Conservation (phyloP, 2,329 filamentous ascomycete genomes). For the Nakataea oryzae region DNA sequence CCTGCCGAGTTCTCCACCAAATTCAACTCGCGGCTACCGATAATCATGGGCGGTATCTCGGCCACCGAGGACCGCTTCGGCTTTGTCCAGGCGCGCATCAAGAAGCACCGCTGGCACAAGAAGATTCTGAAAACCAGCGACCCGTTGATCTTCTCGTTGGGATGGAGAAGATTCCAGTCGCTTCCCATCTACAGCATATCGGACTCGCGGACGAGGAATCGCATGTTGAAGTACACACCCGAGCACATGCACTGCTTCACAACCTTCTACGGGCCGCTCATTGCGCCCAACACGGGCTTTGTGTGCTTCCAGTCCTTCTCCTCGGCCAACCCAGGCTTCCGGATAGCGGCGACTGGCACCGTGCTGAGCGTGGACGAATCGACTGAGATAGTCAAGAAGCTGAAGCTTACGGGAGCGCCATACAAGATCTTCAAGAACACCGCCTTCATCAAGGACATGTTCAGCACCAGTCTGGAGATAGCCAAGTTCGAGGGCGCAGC, state of each 20-base stretch:
- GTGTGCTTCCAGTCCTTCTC: constrained; percentile 87
- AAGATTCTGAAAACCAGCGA: constrained; percentile 98
- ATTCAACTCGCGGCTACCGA: constrained; percentile 73
- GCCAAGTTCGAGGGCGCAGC: constrained; percentile 96
- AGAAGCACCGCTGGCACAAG: constrained; percentile 97
- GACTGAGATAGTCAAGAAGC: constrained; percentile 96
- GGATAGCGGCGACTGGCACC: constrained; percentile 87
- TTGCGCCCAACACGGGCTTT: constrained; percentile 93
- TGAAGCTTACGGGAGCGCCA: constrained; percentile 62
- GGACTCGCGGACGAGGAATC: constrained; percentile 84
- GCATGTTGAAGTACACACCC: constrained; percentile 98
- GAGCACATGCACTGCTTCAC: constrained; percentile 99
- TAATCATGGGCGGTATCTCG: constrained; percentile 85
- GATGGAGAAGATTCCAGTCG: constrained; percentile 91
- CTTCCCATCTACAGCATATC: constrained; percentile 91
- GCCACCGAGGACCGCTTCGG: constrained; percentile 93
- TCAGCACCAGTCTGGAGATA: constrained; percentile 83
- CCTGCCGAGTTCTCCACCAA: constrained; percentile 79
- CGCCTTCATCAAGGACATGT: constrained; percentile 98
- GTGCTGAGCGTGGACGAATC: constrained; percentile 91
- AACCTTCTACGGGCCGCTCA: constrained; percentile 88
- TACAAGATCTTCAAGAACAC: constrained; percentile 99
- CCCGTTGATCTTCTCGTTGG: constrained; percentile 90
- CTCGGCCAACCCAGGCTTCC: constrained; percentile 76
- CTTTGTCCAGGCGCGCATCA: constrained; percentile 91